phyloP scores from a whole-genome alignment of 1,284 basidiomycete genomes.

The Phellinidium pouzarii region DNA sequence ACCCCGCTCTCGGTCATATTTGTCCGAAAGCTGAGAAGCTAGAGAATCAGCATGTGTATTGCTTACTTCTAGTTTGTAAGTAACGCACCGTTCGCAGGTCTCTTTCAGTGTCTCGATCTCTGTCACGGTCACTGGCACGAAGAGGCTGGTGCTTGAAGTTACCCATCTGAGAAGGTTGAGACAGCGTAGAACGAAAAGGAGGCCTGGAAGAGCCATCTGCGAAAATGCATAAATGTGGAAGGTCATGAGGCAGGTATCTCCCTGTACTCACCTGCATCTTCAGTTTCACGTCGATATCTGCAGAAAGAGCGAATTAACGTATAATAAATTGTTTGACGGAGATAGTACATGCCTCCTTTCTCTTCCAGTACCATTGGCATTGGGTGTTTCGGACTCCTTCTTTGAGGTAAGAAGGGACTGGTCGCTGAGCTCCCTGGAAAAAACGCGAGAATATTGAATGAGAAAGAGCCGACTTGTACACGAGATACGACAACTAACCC shows the following conservation, averaged over 20 bases:
- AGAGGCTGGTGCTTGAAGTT: constrained; percentile 82
- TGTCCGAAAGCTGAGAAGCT: constrained; percentile 62
- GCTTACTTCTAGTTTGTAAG: neutral
- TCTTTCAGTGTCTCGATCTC: constrained; percentile 52
- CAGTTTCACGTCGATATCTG: constrained; percentile 68
- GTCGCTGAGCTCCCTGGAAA: constrained; percentile 44
- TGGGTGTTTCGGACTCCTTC: constrained; percentile 58
- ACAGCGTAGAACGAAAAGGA: constrained; percentile 61
- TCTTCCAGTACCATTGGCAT: constrained; percentile 42
- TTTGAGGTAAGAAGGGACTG: constrained; percentile 48
- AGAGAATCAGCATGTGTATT: neutral
- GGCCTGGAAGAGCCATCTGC: constrained; percentile 52
- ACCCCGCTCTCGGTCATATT: constrained; percentile 56
- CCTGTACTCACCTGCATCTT: constrained; percentile 53
- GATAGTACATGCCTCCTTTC: constrained; percentile 41
- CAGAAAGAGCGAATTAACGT: neutral
- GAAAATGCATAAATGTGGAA: constrained; percentile 15
- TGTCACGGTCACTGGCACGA: constrained; percentile 56
- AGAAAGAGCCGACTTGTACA: constrained; percentile 16
- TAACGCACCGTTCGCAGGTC: constrained; percentile 34
- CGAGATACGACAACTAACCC: constrained; percentile 49
- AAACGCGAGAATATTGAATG: constrained; percentile 18
- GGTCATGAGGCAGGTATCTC: constrained; percentile 19
- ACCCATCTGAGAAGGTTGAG: constrained; percentile 83
- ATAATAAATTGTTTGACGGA: neutral